These are phyloP conservation scores for Kalmanozyma brasiliensis DNA, from an alignment of 1,284 basidiomycete genomes.

Conservation along the genomic window DNA sequence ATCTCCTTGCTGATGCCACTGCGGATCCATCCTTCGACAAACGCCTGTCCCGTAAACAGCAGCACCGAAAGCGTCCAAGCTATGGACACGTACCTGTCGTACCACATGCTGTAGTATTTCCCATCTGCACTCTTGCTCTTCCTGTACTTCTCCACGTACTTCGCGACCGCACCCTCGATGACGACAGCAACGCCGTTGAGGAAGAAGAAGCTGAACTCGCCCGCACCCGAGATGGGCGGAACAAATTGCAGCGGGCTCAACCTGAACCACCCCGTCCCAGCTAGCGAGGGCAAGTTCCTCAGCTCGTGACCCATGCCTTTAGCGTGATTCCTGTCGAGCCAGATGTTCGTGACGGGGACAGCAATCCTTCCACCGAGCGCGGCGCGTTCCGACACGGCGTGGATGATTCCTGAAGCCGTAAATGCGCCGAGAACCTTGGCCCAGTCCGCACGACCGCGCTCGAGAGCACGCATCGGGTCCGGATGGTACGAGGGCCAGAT, in stretches of 20 bases:
- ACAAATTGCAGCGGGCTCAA: constrained; percentile 40
- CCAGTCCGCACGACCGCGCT: constrained; percentile 50
- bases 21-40: constrained; percentile 53
- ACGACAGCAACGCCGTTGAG: constrained; percentile 54
- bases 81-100: constrained; percentile 33
- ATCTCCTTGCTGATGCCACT: constrained; percentile 43
- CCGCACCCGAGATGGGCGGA: constrained; percentile 44
- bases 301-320: constrained; percentile 45
- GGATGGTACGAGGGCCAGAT: constrained; percentile 45
- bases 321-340: constrained; percentile 33
- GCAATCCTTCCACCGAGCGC: constrained; percentile 48
- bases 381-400: constrained; percentile 45
- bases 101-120: constrained; percentile 38
- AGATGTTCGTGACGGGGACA: constrained; percentile 45
- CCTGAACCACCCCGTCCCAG: constrained; percentile 2
- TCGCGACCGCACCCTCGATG: constrained; percentile 38
- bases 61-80: constrained; percentile 48
- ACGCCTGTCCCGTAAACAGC: constrained; percentile 48
- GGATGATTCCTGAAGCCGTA: constrained; percentile 47
- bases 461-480: constrained; percentile 41
- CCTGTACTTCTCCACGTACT: constrained; percentile 22
- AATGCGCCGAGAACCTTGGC: constrained; percentile 56
- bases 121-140: constrained; percentile 13
- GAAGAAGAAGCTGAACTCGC: constrained; percentile 55
- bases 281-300: not conserved